Base-by-base conservation (phyloP, 805 yeast species). In the Alloascoidea africana region DNA sequence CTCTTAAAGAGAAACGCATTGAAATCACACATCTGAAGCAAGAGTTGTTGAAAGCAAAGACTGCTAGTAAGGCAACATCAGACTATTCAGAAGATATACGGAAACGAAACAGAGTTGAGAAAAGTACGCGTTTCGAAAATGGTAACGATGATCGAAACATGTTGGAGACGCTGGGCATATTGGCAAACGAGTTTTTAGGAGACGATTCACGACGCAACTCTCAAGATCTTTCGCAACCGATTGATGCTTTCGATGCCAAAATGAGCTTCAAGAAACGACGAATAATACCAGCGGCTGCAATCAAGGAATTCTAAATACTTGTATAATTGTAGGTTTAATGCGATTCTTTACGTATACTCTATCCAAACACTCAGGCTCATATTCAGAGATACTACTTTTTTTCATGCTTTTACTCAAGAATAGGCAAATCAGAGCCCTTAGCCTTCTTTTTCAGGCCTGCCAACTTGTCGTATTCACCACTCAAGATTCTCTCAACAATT, bases 391-490 rank as follows among this genome's bases (percentile, higher is more conserved):
- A 23, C n/a, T 8, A 23, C n/a, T 23, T 23, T 8, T 23, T 23
- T 23, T 23, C 8, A n/a, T 8, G n/a, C 13, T 8, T n/a, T 23
- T 23, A 23, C 30, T 23, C 30, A 23, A n/a, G n/a, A n/a, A n/a
- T n/a, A 23, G 8, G 8, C 8, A n/a, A 8, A 23, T 8, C 30
- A 23, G 30, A 37, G 37, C 14, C 30, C 38, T 4, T 18, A 27
- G 6, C 16, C 39, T 13, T 23, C 30, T 23, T 23, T n/a, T 8
- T 23, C n/a, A 23, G n/a, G 8, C 30, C 30, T 8, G 30, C 30
- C 32, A 58, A 53, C 46, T 52, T 74, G 59, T 83, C 94, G 59
- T 84, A 83, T 54, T 84, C 91, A 42, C 94, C 94, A 41, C 76
- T 70, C 51, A 83, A 66, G 46, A 83, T 80, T 55, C 91, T 69